phyloP scores from a whole-genome alignment of 371 early-diverging fungal genomes.

The Rhizopus arrhizus region DNA sequence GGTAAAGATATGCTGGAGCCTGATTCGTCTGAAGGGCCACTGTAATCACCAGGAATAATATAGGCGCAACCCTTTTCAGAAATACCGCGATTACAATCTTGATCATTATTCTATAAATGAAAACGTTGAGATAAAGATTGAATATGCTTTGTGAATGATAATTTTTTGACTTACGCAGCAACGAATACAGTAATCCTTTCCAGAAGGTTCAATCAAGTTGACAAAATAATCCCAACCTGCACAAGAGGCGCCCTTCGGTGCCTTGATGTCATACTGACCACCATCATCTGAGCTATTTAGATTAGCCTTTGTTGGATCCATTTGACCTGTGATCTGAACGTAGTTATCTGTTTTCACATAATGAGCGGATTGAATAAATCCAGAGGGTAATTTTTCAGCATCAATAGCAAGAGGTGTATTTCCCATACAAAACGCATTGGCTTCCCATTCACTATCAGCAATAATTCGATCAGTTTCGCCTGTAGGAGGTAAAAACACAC shows the following conservation, averaged over 20 bases:
- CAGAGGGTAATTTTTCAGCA: slow-evolving; percentile 39
- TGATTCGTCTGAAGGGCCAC: slow-evolving; percentile 39
- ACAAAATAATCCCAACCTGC: slow-evolving; percentile 55
- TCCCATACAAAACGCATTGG: slow-evolving; percentile 57
- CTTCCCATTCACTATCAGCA: slow-evolving; percentile 53
- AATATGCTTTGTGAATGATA: not conserved
- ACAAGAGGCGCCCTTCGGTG: slow-evolving; percentile 51
- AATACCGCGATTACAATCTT: slow-evolving; percentile 52
- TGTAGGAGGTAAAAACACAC: slow-evolving; percentile 58
- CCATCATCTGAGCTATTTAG: slow-evolving; percentile 48
- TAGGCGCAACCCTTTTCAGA: slow-evolving; percentile 56
- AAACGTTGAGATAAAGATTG: no score
- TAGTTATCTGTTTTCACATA: slow-evolving; percentile 44
- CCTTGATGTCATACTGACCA: slow-evolving; percentile 54
- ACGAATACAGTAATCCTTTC: slow-evolving; percentile 53
- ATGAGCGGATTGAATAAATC: slow-evolving; percentile 53
- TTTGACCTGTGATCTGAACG: slow-evolving; percentile 60
- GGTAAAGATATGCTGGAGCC: not conserved
- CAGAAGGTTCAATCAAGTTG: slow-evolving; percentile 55
- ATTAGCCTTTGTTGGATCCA: slow-evolving; percentile 45
- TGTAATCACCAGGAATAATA: slow-evolving; percentile 60
- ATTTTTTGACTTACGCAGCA: slow-evolving; percentile 50
- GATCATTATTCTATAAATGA: slow-evolving; percentile 30
- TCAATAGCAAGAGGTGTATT: slow-evolving; percentile 39
- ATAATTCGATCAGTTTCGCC: slow-evolving; percentile 36